A percentile compares a stretch with the other conserved stretches of the same genome.
phyloP scores from a whole-genome alignment of 768 basidiomycete species.

The Flagelloscypha sp. region DNA sequence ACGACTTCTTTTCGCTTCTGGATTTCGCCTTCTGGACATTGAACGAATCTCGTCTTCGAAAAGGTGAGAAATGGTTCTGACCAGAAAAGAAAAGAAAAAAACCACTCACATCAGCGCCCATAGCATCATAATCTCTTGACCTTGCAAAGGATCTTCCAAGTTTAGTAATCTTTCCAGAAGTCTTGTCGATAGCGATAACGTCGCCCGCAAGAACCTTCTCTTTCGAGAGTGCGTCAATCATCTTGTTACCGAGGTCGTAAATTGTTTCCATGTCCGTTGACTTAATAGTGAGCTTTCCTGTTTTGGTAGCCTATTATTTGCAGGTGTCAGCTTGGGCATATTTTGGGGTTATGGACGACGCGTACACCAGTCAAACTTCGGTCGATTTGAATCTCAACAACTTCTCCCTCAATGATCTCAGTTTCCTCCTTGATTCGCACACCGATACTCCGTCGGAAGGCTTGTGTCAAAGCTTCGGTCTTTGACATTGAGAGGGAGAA shows the following conservation, averaged over 20 bases:
- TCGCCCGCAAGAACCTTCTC: constrained; percentile 96
- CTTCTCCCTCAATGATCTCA: constrained; percentile 95
- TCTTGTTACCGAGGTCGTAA: constrained; percentile 96
- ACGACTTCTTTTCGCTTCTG: constrained; percentile 97
- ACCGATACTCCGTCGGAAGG: constrained; percentile 92
- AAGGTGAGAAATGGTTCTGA: constrained; percentile 5
- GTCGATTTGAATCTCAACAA: constrained; percentile 98
- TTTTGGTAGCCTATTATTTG: constrained; percentile 83
- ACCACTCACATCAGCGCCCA: constrained; percentile 89
- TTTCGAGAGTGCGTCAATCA: constrained; percentile 96
- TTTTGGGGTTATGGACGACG: constrained; percentile 13
- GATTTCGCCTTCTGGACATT: constrained; percentile 96
- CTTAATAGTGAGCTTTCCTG: constrained; percentile 94
- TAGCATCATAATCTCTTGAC: constrained; percentile 96
- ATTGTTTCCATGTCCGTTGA: constrained; percentile 99
- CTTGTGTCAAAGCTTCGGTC: constrained; percentile 95
- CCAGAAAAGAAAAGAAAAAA: constrained; percentile 5
- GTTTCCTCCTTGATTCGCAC: constrained; percentile 97
- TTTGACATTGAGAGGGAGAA: constrained; percentile 98
- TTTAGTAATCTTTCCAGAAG: constrained; percentile 93
- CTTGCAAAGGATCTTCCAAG: constrained; percentile 95
- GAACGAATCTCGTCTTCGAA: constrained; percentile 89
- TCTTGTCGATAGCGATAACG: constrained; percentile 95
- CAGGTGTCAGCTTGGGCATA: not conserved
- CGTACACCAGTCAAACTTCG: constrained; percentile 89